Conservation (phyloP, 2,329 filamentous ascomycete genomes). For the Paecilomyces dactylethromorphus region DNA sequence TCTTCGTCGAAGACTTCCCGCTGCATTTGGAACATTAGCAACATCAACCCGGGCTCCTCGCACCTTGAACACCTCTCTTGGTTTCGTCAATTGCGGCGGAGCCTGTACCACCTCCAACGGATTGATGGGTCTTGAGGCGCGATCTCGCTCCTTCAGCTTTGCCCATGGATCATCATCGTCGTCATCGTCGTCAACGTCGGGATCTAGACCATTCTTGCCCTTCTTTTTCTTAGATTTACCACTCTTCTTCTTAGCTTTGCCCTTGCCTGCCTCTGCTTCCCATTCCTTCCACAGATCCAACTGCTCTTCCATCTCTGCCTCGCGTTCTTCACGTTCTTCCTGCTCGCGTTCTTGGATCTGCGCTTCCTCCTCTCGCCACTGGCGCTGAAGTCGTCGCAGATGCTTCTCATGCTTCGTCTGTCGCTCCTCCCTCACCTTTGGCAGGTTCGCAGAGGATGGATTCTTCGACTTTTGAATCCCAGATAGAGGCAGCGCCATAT, state of each 20-base stretch:
- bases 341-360: conserved; percentile 65
- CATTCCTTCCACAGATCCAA: conserved; percentile 59
- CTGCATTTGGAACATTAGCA: conserved; percentile 60
- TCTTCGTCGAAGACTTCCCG: conserved; percentile 64
- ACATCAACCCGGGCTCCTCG: conserved; percentile 60
- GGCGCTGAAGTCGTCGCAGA: conserved; percentile 55
- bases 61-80: conserved; percentile 59
- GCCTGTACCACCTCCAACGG: conserved; percentile 57
- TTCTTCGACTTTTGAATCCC: conserved; percentile 57
- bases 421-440: conserved; percentile 46
- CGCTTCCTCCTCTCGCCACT: conserved; percentile 52
- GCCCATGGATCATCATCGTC: conserved; percentile 73
- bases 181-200: conserved; percentile 38
- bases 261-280: conserved; percentile 47
- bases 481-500: conserved; percentile 72
- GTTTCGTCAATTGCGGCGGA: conserved; percentile 64
- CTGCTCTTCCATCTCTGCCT: conserved; percentile 57
- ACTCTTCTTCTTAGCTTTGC: conserved; percentile 44
- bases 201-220: conserved; percentile 31
- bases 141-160: conserved; percentile 57
- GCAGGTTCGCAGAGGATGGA: conserved; percentile 13
- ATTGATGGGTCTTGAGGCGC: conserved; percentile 26
- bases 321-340: conserved; percentile 64
- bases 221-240: conserved; percentile 30
- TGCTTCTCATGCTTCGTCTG: conserved; percentile 78